Evolutionary conservation across 2,329 filamentous ascomycete genomes (phyloP), one percentile per base, ranked within the genome.

Genomic region (Coniochaeta prunicola): DNA sequence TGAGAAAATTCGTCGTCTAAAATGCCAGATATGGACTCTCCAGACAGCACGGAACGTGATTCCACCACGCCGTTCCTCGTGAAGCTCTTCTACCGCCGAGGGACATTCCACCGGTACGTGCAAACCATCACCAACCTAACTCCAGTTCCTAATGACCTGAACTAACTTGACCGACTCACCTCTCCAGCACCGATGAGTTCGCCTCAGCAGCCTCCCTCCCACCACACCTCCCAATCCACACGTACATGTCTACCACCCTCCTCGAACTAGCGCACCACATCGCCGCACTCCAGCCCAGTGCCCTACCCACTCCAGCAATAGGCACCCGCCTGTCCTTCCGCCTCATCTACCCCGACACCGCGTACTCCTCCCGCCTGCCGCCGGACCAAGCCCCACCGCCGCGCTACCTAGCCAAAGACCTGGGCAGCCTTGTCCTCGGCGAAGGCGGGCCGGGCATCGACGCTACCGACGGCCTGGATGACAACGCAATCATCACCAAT

Each of bases 301-400:
- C 91, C 21, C 81, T 96, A 2, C 91, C 92, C 0, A 77, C 81
- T 38, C 90, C 90, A 0, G 83, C 87, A 7, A 81, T 92, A 42
- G 92, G 93, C 61, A 93, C 92, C 9, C 86, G 93, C 58, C 80
- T 97, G n/a, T 86, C 85, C 61, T 97, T 94, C 75, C 88, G 92
- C 54, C 83, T 96, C 19, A 85, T 97, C 58, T 96, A 89, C 70
- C 89, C 90, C 1, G 91, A 96, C 72, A 84, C 89, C 26, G 7
- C 42, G 2, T 30, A 8, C 45, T 3, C 26, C 24, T 48, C 42
- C 45, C 74, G 70, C 24, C 62, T 60, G 62, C 62, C 63, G 55
- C 24, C 45, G 7, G 40, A 50, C 45, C 24, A 50, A 2, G 4
- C 53, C 5, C 62, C 60, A 61, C 61, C 63, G 54, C 83, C 62